Evolutionary conservation across 345 rosid genomes (phyloP).

Genomic region (Eucalyptus lansdowneana): DNA sequence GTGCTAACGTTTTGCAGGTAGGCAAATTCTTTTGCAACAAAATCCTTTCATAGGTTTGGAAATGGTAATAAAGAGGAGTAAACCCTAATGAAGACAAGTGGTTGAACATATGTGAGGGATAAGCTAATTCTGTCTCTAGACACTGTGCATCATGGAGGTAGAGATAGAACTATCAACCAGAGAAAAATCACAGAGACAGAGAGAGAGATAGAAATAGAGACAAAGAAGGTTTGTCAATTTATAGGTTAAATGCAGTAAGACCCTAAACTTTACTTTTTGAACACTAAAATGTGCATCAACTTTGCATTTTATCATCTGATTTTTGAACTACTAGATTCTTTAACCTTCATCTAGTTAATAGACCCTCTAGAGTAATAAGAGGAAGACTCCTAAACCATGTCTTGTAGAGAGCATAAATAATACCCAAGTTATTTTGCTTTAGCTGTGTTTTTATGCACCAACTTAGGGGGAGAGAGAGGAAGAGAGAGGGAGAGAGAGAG

Average conservation of each 20-base stretch:
- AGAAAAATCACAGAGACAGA: background rate
- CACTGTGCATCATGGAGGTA: background rate
- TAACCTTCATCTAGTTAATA: background rate
- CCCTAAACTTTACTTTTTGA: background rate
- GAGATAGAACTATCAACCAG: background rate
- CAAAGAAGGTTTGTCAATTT: background rate
- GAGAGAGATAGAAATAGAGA: background rate
- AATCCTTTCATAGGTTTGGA: background rate
- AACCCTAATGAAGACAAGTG: background rate
- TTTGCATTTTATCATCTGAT: background rate
- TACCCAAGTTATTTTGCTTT: background rate
- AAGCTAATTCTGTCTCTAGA: background rate
- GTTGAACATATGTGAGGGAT: background rate
- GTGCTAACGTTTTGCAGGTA: background rate
- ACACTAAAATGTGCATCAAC: background rate
- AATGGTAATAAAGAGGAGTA: background rate
- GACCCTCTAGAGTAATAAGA: background rate
- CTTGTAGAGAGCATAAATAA: background rate
- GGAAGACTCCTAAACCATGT: background rate
- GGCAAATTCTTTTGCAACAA: background rate
- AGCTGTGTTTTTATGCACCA: background rate
- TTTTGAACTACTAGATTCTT: background rate
- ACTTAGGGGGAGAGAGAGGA: background rate
- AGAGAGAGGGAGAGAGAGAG: background rate
- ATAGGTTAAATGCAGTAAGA: background rate